phyloP scores from a whole-genome alignment of 768 basidiomycete species.

The Polyporus arcularius region DNA sequence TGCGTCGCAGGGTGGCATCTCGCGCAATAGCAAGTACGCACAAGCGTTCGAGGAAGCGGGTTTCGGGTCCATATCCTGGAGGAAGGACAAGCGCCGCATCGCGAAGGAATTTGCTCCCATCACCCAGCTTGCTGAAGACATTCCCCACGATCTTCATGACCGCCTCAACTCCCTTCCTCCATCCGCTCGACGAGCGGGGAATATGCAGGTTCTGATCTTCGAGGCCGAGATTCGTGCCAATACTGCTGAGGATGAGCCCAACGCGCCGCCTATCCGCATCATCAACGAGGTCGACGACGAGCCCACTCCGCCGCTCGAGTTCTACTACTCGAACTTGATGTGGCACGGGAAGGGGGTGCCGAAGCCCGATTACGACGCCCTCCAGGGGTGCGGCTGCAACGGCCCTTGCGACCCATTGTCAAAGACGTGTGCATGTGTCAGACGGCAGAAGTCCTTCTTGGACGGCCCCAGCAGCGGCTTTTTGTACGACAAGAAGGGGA shows the following conservation, averaged over 20 bases:
- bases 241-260: conserved; percentile 64
- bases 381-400: conserved; percentile 73
- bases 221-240: conserved; percentile 66
- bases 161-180: conserved; percentile 56
- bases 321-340: conserved; percentile 82
- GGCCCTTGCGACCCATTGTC: conserved; percentile 76
- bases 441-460: conserved; percentile 50
- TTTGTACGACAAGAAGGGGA: conserved; percentile 64
- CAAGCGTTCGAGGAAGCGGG: conserved; percentile 16
- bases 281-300: conserved; percentile 69
- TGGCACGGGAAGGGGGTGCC: conserved; percentile 73
- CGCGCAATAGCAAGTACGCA: background rate
- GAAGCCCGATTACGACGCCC: conserved; percentile 54
- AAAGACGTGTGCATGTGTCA: conserved; percentile 71
- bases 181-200: conserved; percentile 38
- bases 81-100: conserved; percentile 16
- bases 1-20: background rate
- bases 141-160: conserved; percentile 69
- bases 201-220: conserved; percentile 55
- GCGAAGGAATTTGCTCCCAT: conserved; percentile 22
- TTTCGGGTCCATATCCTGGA: conserved; percentile 22
- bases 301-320: conserved; percentile 80
- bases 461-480: conserved; percentile 51
- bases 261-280: conserved; percentile 68
- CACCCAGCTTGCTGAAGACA: conserved; percentile 39